A percentile compares a stretch with the other conserved stretches of the same genome.
These are phyloP conservation scores for Petunia secreta DNA, from an alignment of 257 asterid species.

Conservation along the genomic window DNA sequence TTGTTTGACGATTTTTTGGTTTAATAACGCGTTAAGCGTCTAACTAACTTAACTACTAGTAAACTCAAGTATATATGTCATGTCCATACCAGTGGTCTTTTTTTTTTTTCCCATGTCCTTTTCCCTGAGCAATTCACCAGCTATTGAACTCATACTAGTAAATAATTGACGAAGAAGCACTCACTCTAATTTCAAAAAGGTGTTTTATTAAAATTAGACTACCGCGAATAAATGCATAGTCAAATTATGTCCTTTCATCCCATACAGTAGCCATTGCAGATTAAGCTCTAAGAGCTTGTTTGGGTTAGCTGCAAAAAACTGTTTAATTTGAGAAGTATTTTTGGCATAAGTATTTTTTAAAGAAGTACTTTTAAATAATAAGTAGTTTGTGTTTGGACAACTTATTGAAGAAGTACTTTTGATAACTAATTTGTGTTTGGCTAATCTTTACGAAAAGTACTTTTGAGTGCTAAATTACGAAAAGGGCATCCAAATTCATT, in stretches of 20 bases:
- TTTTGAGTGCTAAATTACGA: no score
- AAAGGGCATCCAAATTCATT: no score
- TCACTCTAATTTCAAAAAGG: background rate
- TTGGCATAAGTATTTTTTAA: no score
- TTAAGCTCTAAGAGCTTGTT: background rate
- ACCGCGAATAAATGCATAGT: background rate
- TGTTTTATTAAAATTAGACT: background rate
- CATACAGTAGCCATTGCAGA: background rate
- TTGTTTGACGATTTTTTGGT: no score
- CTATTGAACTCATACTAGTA: background rate
- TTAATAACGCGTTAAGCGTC: no score
- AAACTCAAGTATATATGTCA: background rate
- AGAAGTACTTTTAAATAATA: no score
- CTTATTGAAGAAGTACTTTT: no score
- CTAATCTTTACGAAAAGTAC: no score
- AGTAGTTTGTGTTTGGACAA: no score
- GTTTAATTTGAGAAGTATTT: background rate
- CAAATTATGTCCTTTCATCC: constrained; percentile 1
- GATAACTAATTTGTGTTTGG: no score
- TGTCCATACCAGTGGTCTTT: background rate
- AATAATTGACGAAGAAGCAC: background rate
- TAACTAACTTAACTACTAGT: background rate
- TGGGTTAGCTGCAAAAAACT: no score
- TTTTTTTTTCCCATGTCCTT: background rate
- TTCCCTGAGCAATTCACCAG: constrained; percentile 21